These are phyloP conservation scores for Cladophialophora yegresii DNA, from an alignment of 2,329 filamentous ascomycete genomes.

Conservation along the genomic window DNA sequence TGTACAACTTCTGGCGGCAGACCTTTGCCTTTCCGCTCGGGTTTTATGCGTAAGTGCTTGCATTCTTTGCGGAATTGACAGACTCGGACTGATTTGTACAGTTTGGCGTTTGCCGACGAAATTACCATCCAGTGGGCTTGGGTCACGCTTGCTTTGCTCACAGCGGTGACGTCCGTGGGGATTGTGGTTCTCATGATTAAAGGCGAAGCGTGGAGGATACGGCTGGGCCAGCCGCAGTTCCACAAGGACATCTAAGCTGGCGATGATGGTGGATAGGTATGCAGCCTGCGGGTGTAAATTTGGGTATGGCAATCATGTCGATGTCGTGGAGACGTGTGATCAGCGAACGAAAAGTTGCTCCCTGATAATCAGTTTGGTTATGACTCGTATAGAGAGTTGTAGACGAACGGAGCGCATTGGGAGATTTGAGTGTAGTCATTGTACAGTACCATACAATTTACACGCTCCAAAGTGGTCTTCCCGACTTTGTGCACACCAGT, in stretches of 20 bases:
- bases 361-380: too few relatives aligned
- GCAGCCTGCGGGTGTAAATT: not conserved
- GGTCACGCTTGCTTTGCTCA: slow-evolving; percentile 7
- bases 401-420: not conserved
- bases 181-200: slow-evolving; percentile 6
- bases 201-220: slow-evolving; percentile 10
- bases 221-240: slow-evolving; percentile 4
- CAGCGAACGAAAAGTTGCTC: too few relatives aligned
- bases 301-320: not conserved
- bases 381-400: not conserved
- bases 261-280: not conserved
- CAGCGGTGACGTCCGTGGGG: not conserved
- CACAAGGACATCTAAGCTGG: not conserved
- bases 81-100: not conserved
- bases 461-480: not conserved
- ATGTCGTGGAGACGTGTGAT: not conserved
- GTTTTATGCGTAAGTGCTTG: slow-evolving; percentile 37
- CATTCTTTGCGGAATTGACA: not conserved
- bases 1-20: slow-evolving; percentile 41
- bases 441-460: not conserved
- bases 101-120: slow-evolving; percentile 6
- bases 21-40: slow-evolving; percentile 40
- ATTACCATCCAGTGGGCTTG: slow-evolving; percentile 13
- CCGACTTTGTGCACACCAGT: not conserved
- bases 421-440: not conserved